Evolutionary conservation across 2,329 filamentous ascomycete genomes (phyloP), one percentile per base, ranked within the genome.

Genomic region (Ustulina deusta): DNA sequence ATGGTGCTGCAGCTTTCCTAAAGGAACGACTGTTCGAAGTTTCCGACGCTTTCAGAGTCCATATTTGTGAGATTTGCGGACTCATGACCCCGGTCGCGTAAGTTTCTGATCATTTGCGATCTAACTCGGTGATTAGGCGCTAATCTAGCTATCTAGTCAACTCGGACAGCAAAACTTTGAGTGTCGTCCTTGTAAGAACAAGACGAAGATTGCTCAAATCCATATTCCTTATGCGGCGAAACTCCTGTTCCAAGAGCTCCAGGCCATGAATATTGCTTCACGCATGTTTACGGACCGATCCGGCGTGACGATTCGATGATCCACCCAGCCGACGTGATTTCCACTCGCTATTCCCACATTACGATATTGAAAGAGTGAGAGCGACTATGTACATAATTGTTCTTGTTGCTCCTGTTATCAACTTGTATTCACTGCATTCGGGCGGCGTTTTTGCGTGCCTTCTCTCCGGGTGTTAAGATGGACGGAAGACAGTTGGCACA

Each of bases 51-150:
- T 99, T 98, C 87, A 88, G 94, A 80, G 96, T 99, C 67, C 96
- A 99, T 81, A 92, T 99, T 77, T 99, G 96, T 83, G 96, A 99
- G 82, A 97, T 98, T 77, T 99, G 96, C 80, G 96, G 96, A 75
- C 86, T 99, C 74, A 99, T 99, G 96, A 99, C 95, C 46, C 96
- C 96, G 0, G 96, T 99, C 83, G 96, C 95, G 93, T 97, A 91
- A 89, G 94, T 93, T 70, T 56, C 63, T 54, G 22, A n/a, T 56
- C 2, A 1, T 42, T 6, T 11, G 17, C 27, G 25, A 4, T 42
- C 20, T 7, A 11, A 25, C n/a, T 34, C 29, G 13, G 15, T 36
- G 6, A 42, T 10, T 20, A 13, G 13, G 34, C 34, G 25, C 48
- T 66, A 56, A 63, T 22, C n/a, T 25, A 22, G 29, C 36, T 42